These are phyloP conservation scores for Camelina laxa DNA, from an alignment of 345 rosid genomes.

Conservation along the genomic window DNA sequence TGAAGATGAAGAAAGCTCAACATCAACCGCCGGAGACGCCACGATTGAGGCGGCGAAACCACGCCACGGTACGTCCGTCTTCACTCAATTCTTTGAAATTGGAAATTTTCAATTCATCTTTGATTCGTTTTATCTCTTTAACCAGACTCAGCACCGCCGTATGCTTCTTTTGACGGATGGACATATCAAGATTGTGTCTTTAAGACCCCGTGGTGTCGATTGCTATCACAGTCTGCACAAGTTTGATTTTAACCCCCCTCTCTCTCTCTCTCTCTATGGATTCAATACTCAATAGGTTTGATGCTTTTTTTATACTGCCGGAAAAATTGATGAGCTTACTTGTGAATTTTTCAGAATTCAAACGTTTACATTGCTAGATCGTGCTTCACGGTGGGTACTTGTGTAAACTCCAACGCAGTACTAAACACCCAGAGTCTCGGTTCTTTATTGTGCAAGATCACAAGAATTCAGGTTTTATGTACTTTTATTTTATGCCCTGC, in stretches of 20 bases:
- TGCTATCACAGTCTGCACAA: conserved; percentile 77
- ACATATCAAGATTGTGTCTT: not conserved
- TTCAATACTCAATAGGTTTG: too few relatives aligned
- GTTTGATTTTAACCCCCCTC: conserved; percentile 44
- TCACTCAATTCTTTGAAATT: too few relatives aligned
- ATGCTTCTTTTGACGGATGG: not conserved
- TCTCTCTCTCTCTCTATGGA: too few relatives aligned
- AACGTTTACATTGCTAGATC: conserved; percentile 47
- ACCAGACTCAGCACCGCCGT: too few relatives aligned
- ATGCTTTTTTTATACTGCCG: not conserved
- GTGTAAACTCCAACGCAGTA: conserved; percentile 48
- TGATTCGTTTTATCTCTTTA: too few relatives aligned
- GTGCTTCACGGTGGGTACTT: conserved; percentile 64
- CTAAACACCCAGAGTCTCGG: conserved; percentile 23
- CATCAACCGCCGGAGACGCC: too few relatives aligned
- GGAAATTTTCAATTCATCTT: too few relatives aligned
- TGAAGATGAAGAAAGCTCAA: too few relatives aligned
- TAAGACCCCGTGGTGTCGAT: conserved; percentile 73
- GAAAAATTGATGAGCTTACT: not conserved
- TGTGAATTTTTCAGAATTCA: conserved; percentile 59
- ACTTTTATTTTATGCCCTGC: too few relatives aligned
- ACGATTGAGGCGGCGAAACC: too few relatives aligned
- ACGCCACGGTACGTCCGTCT: too few relatives aligned
- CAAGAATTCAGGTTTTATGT: conserved; percentile 59
- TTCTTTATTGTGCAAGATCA: conserved; percentile 64